A percentile compares a stretch with the other conserved stretches of the same genome.
phyloP scores from a whole-genome alignment of 108 stramenopile genomes.

The Cyclotella kingstonii region DNA sequence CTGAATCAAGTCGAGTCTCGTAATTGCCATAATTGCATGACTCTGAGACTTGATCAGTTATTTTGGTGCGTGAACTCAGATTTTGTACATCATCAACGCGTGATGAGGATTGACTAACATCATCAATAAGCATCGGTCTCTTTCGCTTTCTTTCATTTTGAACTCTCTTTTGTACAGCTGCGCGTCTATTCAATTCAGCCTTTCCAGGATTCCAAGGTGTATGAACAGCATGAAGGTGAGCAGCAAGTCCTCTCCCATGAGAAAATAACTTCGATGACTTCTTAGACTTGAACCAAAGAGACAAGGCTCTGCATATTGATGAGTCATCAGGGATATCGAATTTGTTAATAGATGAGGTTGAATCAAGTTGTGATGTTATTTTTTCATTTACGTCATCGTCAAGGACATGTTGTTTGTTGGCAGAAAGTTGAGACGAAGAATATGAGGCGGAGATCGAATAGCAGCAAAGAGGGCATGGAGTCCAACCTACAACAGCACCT shows the following conservation, averaged over 20 bases:
- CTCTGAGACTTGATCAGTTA: constrained; percentile 2
- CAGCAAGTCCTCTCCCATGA: constrained; percentile 71
- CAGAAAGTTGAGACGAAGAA: background rate
- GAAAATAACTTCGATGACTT: constrained; percentile 52
- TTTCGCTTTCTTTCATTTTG: constrained; percentile 25
- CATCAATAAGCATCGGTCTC: constrained; percentile 5
- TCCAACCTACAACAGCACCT: constrained; percentile 31
- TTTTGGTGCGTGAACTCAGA: constrained; percentile 9
- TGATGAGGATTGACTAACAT: background rate
- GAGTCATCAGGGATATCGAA: constrained; percentile 7
- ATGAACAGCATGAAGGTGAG: constrained; percentile 81
- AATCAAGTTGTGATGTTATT: background rate
- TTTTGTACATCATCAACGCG: constrained; percentile 3
- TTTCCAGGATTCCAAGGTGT: constrained; percentile 85
- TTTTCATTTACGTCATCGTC: background rate
- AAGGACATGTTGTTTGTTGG: background rate
- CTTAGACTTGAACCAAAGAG: constrained; percentile 1
- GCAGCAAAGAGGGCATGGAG: constrained; percentile 33
- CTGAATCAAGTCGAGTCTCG: no score
- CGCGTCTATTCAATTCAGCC: constrained; percentile 43
- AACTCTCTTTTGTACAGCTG: constrained; percentile 23
- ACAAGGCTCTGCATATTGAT: constrained; percentile 3
- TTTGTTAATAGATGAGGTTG: background rate
- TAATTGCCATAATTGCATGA: background rate
- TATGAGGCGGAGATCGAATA: background rate